Percentiles rank a stretch among this genome's conserved stretches.
phyloP scores from a whole-genome alignment of 768 basidiomycete species.

The Rhodotorula toruloides region DNA sequence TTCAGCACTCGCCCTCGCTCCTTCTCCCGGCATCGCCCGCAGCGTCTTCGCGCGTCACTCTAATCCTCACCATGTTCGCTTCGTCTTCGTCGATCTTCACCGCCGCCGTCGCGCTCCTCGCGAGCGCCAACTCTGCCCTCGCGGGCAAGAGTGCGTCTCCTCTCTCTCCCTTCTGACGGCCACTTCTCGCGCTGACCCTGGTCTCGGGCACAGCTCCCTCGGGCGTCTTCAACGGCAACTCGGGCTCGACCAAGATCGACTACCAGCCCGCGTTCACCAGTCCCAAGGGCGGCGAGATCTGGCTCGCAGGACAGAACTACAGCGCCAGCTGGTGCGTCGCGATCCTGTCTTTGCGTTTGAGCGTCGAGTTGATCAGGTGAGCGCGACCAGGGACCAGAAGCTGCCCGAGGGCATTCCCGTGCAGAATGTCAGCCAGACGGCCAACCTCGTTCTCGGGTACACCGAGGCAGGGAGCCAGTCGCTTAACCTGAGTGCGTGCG shows the following conservation, averaged over 20 bases:
- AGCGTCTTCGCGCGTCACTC: neutral
- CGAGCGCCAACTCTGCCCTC: neutral
- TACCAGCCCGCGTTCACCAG: constrained; percentile 24
- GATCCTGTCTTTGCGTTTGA: too few relatives aligned
- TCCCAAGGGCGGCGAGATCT: constrained; percentile 25
- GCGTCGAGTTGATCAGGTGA: neutral
- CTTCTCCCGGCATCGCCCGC: neutral
- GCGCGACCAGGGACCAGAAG: constrained; percentile 4
- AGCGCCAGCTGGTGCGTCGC: constrained; percentile 14
- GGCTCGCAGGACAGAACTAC: constrained; percentile 5
- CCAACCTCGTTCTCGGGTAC: constrained; percentile 28
- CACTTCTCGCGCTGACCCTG: neutral
- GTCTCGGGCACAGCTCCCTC: neutral
- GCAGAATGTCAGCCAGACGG: constrained; percentile 7
- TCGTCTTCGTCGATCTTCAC: neutral
- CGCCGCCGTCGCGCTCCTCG: neutral
- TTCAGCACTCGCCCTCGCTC: neutral
- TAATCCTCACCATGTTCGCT: neutral
- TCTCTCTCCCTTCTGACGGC: neutral
- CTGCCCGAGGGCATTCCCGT: constrained; percentile 5
- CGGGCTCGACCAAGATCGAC: constrained; percentile 1
- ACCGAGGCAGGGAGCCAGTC: neutral
- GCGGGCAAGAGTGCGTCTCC: neutral
- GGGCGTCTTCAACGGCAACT: constrained; percentile 10
- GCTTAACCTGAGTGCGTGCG: constrained; percentile 11